Evolutionary conservation across 148 eudicot species (phyloP).

Genomic region (Arbutus unedo): DNA sequence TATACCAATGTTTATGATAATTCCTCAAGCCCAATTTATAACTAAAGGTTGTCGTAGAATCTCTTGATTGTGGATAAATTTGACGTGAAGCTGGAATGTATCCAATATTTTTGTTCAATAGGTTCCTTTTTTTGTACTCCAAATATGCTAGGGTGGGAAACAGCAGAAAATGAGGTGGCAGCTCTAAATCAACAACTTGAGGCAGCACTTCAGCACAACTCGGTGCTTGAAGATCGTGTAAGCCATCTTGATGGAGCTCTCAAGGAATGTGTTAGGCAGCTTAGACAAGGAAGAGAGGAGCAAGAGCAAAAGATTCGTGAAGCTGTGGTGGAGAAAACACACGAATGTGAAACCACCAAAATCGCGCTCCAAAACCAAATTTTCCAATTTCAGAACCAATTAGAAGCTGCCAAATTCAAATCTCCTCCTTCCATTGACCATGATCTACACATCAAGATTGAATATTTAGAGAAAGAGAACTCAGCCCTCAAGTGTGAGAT

Average conservation of each 20-base stretch:
- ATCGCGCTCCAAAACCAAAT: conserved; percentile 48
- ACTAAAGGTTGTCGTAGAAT: background rate
- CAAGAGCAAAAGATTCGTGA: conserved; percentile 58
- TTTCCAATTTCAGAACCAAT: conserved; percentile 35
- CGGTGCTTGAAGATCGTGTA: conserved; percentile 56
- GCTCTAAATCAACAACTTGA: conserved; percentile 65
- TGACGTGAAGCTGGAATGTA: background rate
- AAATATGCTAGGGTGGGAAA: conserved; percentile 73
- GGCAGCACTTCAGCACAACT: conserved; percentile 46
- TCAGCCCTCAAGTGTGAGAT: conserved; percentile 45
- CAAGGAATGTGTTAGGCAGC: conserved; percentile 89
- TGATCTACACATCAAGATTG: conserved; percentile 33
- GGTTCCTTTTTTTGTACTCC: background rate
- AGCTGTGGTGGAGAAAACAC: conserved; percentile 45
- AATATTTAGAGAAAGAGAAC: conserved; percentile 55
- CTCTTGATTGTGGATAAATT: background rate
- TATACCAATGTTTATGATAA: background rate
- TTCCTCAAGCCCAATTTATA: background rate
- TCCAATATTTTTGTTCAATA: background rate
- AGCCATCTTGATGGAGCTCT: conserved; percentile 87
- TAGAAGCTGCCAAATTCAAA: conserved; percentile 25
- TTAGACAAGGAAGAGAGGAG: conserved; percentile 67
- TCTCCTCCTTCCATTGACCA: conserved; percentile 28
- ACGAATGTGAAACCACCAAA: conserved; percentile 42
- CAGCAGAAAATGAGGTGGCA: conserved; percentile 71